phyloP scores from a whole-genome alignment of 2,329 filamentous ascomycete genomes.

The Bipolaris bicolor region DNA sequence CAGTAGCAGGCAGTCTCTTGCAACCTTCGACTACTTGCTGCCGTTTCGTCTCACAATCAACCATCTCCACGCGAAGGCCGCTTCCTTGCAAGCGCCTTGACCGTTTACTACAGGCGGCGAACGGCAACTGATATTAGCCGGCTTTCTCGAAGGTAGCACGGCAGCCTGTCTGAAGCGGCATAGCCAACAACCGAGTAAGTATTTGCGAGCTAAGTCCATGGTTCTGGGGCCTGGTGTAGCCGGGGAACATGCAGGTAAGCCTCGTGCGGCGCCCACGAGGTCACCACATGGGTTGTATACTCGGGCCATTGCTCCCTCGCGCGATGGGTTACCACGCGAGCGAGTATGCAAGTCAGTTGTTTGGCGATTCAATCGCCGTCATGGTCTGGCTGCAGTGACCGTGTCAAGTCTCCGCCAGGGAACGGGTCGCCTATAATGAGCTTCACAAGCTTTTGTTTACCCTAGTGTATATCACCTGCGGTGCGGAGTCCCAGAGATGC shows the following conservation, averaged over 20 bases:
- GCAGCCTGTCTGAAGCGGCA: slow-evolving; percentile 7
- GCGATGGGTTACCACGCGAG: neutral
- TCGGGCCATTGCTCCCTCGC: slow-evolving; percentile 3
- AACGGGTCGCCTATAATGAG: slow-evolving; percentile 3
- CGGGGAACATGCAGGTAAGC: slow-evolving; percentile 22
- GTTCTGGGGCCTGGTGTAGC: slow-evolving; percentile 12
- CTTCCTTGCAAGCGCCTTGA: slow-evolving; percentile 5
- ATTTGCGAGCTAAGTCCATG: slow-evolving; percentile 16
- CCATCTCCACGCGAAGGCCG: slow-evolving; percentile 2
- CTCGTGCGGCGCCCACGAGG: slow-evolving; percentile 15
- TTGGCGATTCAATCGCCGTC: neutral
- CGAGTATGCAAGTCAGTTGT: neutral
- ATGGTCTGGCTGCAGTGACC: neutral
- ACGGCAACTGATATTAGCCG: slow-evolving; percentile 8
- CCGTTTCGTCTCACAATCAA: slow-evolving; percentile 1
- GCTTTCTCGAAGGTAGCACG: slow-evolving; percentile 15
- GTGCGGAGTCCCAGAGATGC: slow-evolving; percentile 9
- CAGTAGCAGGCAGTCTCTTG: neutral
- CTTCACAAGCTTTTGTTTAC: neutral
- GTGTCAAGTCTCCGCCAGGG: neutral
- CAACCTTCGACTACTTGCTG: slow-evolving; percentile 1
- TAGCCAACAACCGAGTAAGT: slow-evolving; percentile 6
- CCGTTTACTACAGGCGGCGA: neutral
- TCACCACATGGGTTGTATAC: slow-evolving; percentile 7
- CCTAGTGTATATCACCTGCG: slow-evolving; percentile 11